Evolutionary conservation across 192 early-diverging fungal species (phyloP), one percentile per base, ranked within the genome.

Genomic region (Linnemannia zychae): DNA sequence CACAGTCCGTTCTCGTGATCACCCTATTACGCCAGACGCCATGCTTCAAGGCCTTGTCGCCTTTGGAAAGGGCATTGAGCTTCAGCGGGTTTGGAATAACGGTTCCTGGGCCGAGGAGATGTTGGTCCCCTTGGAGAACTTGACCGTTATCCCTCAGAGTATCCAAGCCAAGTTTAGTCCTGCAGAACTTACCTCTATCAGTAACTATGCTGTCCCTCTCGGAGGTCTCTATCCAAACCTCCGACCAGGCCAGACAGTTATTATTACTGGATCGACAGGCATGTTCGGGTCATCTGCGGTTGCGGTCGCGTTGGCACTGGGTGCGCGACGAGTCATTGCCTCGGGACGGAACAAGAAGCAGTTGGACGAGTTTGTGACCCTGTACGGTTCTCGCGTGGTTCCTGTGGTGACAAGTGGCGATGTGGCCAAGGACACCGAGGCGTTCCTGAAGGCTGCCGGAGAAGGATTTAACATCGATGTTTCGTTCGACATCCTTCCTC

Each of bases 81-180:
- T 81, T n/a, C 80, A 81, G 37, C 47, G 69, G 5, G 70, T 81
- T 12, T 85, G 79, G 72, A 53, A 71, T 18, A 50, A 88, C 40
- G 87, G 87, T 37, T 67, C 75, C 20, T 81, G 79, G 74, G 82
- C 82, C 7, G 82, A 85, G 37, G 75, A 78, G 31, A 74, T 77
- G 22, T 16, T 85, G 20, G 47, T 85, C 33, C 82, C 87, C 4
- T 28, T 76, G 15, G 87, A 88, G 66, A 88, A 85, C 44, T 22
- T 80, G 11, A 65, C 68, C 7, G 78, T 77, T 2, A 80, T 88
- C 60, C 82, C 87, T 7, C 24, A 52, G 4, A 77, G 75, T 22
- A 47, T 52, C 44, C 76, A 47, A 49, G 66, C 47, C 24, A 77
- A 72, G 69, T 81, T 53, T 50, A 37, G 17, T 15, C 28, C 60